Base-by-base conservation (phyloP, 139 green algal genomes). In the Chlamydomonas sp. region DNA sequence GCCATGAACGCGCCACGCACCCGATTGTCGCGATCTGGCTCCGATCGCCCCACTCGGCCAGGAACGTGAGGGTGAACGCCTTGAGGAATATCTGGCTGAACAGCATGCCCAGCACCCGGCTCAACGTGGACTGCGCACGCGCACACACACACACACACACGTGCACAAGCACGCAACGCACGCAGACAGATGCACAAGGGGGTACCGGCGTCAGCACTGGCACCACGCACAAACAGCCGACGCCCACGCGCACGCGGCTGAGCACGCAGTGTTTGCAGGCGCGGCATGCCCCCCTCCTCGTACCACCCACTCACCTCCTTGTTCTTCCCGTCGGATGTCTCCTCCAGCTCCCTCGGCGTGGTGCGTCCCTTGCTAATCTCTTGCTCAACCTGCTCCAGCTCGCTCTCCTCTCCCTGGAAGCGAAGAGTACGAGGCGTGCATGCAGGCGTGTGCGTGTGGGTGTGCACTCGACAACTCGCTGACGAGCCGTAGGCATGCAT, bases 41-140 rank as follows among this genome's bases (percentile, higher is more conserved):
- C 35, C 94, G 85, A 80, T 99, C 95, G 10, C 95, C 95, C 95
- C 95, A 99, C 81, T 99, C 95, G 0, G 95, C 95, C 26, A 98
- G 67, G 73, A 99, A 99, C 0, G 91, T 99, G 37, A 99, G 84
- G 13, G 94, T 90, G 82, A 98, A 98, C 0, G 88, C 81, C 70
- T 98, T 94, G 1, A 98, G 35, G 57, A 97, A 94, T 24, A 99
- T 87, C 35, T 89, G 89, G 1, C 84, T 90, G 58, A 92, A 84
- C 22, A 93, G 39, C 61, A 82, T 83, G 1, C 73, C 43, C 50
- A 92, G 73, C 30, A 70, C 29, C 31, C 29, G 29, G 3, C 43
- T 24, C 26, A 49, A 48, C 2, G 59, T 2, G 5, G 10, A n/a
- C n/a, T n/a, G n/a, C n/a, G n/a, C n/a, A 65, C 35, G 10, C 22